A percentile compares a stretch with the other conserved stretches of the same genome.
These are phyloP conservation scores for Fusarium gaditjirri DNA, from an alignment of 2,329 filamentous ascomycete genomes.

Conservation along the genomic window DNA sequence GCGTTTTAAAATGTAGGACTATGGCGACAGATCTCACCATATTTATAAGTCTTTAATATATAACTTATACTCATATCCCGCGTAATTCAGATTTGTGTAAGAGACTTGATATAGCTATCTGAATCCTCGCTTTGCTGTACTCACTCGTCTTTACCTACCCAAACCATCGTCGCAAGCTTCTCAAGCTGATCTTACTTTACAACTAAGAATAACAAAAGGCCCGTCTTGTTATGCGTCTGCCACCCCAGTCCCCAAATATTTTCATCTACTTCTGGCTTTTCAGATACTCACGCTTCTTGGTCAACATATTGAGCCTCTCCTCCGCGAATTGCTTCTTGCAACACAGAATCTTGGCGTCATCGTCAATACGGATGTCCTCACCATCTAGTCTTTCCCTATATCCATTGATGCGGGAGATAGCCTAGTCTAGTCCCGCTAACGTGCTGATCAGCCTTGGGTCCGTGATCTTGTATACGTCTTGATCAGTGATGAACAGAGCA, in stretches of 20 bases:
- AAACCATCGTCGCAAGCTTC: too few relatives aligned
- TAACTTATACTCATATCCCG: too few relatives aligned
- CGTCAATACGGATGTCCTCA: fast-evolving
- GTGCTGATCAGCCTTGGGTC: not conserved
- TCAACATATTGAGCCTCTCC: fast-evolving
- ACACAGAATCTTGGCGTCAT: fast-evolving
- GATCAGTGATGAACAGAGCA: not conserved
- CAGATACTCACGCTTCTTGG: not conserved
- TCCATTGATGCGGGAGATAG: not conserved
- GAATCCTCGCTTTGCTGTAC: too few relatives aligned
- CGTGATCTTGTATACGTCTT: not conserved
- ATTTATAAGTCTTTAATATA: too few relatives aligned
- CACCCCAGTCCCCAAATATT: not conserved
- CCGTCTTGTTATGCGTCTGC: too few relatives aligned
- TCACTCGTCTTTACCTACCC: too few relatives aligned
- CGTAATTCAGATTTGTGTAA: too few relatives aligned
- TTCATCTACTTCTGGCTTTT: not conserved
- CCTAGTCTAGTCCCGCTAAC: not conserved
- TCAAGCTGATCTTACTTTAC: too few relatives aligned
- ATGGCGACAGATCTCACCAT: too few relatives aligned
- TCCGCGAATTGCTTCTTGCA: fast-evolving
- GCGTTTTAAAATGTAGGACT: too few relatives aligned
- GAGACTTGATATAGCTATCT: too few relatives aligned
- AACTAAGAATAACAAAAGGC: too few relatives aligned
- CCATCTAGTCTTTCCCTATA: not conserved